These are phyloP conservation scores for Rhodotorula paludigena DNA, from an alignment of 768 basidiomycete species.

Conservation along the genomic window DNA sequence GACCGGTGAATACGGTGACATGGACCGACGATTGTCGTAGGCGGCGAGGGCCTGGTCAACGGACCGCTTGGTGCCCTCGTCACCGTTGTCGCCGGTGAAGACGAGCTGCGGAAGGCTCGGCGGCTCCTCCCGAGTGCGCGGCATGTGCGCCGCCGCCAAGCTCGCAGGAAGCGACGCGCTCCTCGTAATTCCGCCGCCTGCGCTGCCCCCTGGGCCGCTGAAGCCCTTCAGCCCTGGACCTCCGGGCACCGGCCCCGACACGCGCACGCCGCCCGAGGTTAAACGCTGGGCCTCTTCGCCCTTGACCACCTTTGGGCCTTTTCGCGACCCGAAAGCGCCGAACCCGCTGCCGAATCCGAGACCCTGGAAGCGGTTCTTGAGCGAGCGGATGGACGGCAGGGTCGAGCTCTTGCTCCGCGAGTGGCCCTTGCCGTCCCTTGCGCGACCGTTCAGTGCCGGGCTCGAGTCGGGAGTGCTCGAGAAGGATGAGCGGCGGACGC, in stretches of 20 bases:
- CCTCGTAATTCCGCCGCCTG: background rate
- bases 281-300: background rate
- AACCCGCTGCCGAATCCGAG: background rate
- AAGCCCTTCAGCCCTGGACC: slow-evolving; percentile 1
- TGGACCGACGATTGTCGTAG: background rate
- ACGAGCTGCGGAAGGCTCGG: background rate
- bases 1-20: background rate
- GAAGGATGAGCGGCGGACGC: background rate
- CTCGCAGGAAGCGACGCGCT: slow-evolving; percentile 2
- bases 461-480: background rate
- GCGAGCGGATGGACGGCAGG: slow-evolving; percentile 12
- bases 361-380: background rate
- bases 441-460: background rate
- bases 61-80: background rate
- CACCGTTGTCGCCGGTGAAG: background rate
- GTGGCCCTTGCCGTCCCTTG: background rate
- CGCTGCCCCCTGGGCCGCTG: background rate
- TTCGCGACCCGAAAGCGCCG: no score
- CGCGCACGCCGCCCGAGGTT: background rate
- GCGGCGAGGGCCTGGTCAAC: slow-evolving; percentile 1
- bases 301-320: slow-evolving; percentile 5
- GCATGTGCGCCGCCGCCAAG: background rate
- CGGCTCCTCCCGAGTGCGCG: background rate
- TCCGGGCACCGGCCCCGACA: background rate
- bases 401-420: background rate